Evolutionary conservation across 2,329 filamentous ascomycete species (phyloP), one percentile per base, ranked within the genome.

Genomic region (Calonectria honghensis): DNA sequence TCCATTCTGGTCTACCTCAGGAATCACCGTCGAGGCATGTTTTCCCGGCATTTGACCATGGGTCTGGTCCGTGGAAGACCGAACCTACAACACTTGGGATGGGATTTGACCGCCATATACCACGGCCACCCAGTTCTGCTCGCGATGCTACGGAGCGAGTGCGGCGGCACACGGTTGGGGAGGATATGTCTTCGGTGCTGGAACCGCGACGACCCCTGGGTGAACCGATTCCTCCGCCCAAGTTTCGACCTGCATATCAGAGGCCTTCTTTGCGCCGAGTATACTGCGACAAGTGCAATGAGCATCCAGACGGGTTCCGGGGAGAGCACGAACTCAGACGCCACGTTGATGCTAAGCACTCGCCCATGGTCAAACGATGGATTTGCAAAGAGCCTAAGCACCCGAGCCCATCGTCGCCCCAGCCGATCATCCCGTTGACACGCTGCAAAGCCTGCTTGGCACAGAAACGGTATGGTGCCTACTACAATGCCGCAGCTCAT

Each of bases 261-360:
- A 85, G 89, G 32, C 87, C 88, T 29, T 90, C 92, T 31, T 90
- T 95, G 67, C 91, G 92, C 31, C 94, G 95, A 78, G 93, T 96
- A 65, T 93, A 92, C 82, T 98, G 96, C 84, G 87, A 89, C 24
- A 91, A 94, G 79, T 98, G 96, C 86, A 92, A 93, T 78, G 94
- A 95, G 80, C 93, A 96, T 75, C 94, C 94, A 3, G 93, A 96
- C 75, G 96, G 96, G 6, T 98, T 98, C 84, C 93, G 96, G 59
- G 96, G 96, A 73, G 95, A 97, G 71, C 96, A 98, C 84, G 96
- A 98, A 84, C 88, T 96, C 64, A 89, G 93, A 70, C 90, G 94
- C 72, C 94, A 96, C 83, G 88, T 86, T 24, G 89, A 91, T 74
- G 89, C 90, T 6, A 91, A 91, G 74, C 90, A 91, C 77, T 89